Base-by-base conservation (phyloP, 192 early-diverging fungal species). In the Mortierella hygrophila region DNA sequence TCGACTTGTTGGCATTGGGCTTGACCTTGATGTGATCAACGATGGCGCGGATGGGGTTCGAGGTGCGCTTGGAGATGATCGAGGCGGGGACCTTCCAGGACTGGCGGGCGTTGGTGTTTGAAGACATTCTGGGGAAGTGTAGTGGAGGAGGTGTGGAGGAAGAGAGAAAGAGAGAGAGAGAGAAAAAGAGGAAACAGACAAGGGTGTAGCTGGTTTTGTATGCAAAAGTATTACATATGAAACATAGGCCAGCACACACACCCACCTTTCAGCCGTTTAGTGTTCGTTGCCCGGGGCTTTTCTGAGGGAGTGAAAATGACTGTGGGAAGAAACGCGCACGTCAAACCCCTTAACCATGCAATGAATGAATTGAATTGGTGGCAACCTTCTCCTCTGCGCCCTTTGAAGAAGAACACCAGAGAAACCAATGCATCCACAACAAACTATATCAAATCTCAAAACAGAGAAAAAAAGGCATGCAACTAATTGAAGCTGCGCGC, bases 11-110 rank as follows among this genome's bases (percentile, higher is more conserved):
- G 69, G 88, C 60, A 87, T 92, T 89, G 75, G 95, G 92, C 81
- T 92, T 89, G 78, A 94, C 85, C 81, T 94, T 93, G 41, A 96
- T 90, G 77, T 95, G 93, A 84, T 94, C 94, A n/a, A 97, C 95
- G 63, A 96, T 94, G 47, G 93, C 92, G 68, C 97, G 93, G 82
- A 98, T 98, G 78, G 97, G 97, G 89, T 98, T 98, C 71, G 93
- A 89, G 3, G 97, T 96, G 83, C 94, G 90, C 81, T 93, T 90
- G 63, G 95, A 89, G 23, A 94, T 92, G 54, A 89, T 92, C 75
- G 95, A 96, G 38, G 93, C 75, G 20, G 90, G 82, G 77, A 95
- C 85, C 41, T 88, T 83, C 92, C 92, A 93, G 46, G 84, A 80
- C 10, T 60, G 35, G 20, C 79, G 84, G 65, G 75, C 10, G 84